These are phyloP conservation scores for Solanum tarijense DNA, from an alignment of 257 asterid genomes.

Conservation along the genomic window DNA sequence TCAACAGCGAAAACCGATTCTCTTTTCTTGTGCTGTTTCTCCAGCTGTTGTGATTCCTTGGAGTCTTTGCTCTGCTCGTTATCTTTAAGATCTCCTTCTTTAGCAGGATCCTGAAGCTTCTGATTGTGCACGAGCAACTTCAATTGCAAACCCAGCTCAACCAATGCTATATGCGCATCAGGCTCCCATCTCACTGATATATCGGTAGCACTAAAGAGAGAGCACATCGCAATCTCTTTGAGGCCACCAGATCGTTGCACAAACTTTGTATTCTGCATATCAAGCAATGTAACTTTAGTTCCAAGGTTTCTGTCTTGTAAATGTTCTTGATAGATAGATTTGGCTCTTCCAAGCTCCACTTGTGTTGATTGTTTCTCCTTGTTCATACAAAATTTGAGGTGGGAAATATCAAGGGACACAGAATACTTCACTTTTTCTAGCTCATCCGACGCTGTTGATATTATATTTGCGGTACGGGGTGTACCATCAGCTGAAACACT, in stretches of 20 bases:
- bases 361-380: conserved; percentile 84
- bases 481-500: conserved; percentile 75
- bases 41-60: conserved; percentile 33
- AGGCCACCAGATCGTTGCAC: conserved; percentile 85
- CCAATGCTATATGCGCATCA: conserved; percentile 72
- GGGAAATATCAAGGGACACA: conserved; percentile 80
- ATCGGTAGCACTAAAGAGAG: conserved; percentile 95
- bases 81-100: conserved; percentile 30
- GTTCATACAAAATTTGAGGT: conserved; percentile 66
- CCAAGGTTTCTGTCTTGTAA: conserved; percentile 49
- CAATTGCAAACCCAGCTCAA: conserved; percentile 77
- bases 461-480: conserved; percentile 75
- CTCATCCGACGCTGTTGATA: conserved; percentile 46
- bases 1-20: conserved; percentile 91
- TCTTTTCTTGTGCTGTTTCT: conserved; percentile 57
- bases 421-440: conserved; percentile 56
- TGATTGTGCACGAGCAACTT: conserved; percentile 55
- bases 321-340: conserved; percentile 75
- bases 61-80: conserved; percentile 37
- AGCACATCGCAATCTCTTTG: conserved; percentile 79
- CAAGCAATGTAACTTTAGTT: conserved; percentile 64
- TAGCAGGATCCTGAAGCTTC: conserved; percentile 45
- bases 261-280: conserved; percentile 87
- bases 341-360: conserved; percentile 85
- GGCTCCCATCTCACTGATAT: conserved; percentile 98